These are phyloP conservation scores for Crucibulum parvulum DNA, from an alignment of 1,284 basidiomycete species.

Conservation along the genomic window DNA sequence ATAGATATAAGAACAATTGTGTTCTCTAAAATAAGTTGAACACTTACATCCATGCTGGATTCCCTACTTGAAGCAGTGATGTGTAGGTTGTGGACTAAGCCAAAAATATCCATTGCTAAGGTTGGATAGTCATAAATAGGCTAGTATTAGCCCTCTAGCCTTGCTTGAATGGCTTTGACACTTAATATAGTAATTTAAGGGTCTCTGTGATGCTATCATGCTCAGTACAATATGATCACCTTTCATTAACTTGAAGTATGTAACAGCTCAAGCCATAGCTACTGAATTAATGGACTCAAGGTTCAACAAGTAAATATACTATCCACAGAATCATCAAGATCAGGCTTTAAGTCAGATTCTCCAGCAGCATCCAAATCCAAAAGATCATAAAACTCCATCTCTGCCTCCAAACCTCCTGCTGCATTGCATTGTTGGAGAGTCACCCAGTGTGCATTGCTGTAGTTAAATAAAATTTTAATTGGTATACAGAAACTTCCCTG, in stretches of 20 bases:
- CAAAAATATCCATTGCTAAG: background rate
- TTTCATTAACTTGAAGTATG: too few species aligned
- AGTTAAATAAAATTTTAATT: background rate
- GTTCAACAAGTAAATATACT: background rate
- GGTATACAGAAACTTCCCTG: background rate
- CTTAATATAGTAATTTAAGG: background rate
- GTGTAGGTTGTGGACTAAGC: background rate
- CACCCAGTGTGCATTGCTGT: background rate
- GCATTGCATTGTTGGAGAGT: background rate
- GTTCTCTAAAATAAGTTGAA: too few species aligned
- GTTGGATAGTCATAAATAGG: background rate
- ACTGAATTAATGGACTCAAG: background rate
- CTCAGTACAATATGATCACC: too few species aligned
- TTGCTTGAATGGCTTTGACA: background rate
- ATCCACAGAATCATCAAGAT: background rate
- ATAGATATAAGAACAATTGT: too few species aligned
- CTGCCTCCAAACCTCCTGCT: background rate
- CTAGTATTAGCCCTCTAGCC: background rate
- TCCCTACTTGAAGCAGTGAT: too few species aligned
- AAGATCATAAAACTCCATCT: slow-evolving; percentile 4
- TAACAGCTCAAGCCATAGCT: background rate
- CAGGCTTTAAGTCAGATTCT: background rate
- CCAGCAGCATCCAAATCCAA: background rate
- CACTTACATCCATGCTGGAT: too few species aligned
- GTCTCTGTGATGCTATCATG: too few species aligned